Evolutionary conservation across 1,284 basidiomycete genomes (phyloP).

Genomic region (Earliella scabrosa): DNA sequence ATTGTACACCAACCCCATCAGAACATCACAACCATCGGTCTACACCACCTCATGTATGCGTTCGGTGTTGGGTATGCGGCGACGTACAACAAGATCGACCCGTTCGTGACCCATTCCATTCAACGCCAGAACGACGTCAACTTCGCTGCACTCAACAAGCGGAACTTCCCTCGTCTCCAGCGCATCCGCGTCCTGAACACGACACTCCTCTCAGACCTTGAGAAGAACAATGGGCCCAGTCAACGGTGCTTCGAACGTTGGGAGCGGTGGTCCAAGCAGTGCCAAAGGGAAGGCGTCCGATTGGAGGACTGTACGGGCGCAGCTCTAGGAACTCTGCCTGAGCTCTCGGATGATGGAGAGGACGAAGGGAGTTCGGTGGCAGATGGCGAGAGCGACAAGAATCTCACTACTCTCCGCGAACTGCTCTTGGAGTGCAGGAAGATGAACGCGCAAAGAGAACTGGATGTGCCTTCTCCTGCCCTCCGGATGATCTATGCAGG

Average conservation of each 20-base stretch:
- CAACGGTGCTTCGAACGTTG: slow-evolving; percentile 58
- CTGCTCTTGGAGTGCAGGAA: slow-evolving; percentile 52
- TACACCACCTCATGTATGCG: slow-evolving; percentile 70
- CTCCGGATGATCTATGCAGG: slow-evolving; percentile 22
- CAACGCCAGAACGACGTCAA: slow-evolving; percentile 67
- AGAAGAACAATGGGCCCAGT: slow-evolving; percentile 52
- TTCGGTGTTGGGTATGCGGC: slow-evolving; percentile 63
- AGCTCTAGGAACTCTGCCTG: slow-evolving; percentile 59
- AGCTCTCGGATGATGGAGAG: slow-evolving; percentile 41
- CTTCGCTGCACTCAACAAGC: slow-evolving; percentile 55
- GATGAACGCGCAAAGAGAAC: slow-evolving; percentile 38
- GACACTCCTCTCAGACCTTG: slow-evolving; percentile 58
- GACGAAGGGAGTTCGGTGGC: slow-evolving; percentile 34
- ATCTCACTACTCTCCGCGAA: slow-evolving; percentile 47
- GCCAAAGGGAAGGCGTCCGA: slow-evolving; percentile 48
- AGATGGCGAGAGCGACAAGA: slow-evolving; percentile 31
- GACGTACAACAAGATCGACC: slow-evolving; percentile 44
- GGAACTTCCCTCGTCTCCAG: slow-evolving; percentile 63
- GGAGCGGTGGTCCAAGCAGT: slow-evolving; percentile 69
- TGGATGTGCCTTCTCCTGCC: slow-evolving; percentile 18
- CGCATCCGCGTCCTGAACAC: slow-evolving; percentile 61
- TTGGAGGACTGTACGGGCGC: slow-evolving; percentile 73
- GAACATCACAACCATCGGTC: slow-evolving; percentile 62
- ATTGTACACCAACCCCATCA: slow-evolving; percentile 57
- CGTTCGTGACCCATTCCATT: slow-evolving; percentile 49